Evolutionary conservation across 2,329 filamentous ascomycete species (phyloP), one percentile per base, ranked within the genome.

Genomic region (Cryphonectria parasitica): DNA sequence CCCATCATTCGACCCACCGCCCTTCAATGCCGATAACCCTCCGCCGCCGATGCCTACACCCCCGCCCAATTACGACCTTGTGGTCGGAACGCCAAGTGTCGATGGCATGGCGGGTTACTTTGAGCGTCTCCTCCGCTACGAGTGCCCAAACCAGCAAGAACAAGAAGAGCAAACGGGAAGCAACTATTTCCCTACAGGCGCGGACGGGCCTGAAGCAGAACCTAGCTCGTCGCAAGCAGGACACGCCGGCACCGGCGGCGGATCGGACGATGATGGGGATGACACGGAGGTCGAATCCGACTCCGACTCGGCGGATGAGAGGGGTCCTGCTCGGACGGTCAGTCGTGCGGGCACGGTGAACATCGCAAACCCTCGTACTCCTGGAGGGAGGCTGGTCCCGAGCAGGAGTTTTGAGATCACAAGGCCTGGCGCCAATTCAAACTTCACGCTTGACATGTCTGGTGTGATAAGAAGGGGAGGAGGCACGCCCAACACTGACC

Each of bases 81-180:
- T 97, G 52, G 89, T 96, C 1, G 92, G 91, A 22, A 88, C 87
- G 72, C 83, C 88, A 34, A 85, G 89, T 81, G 84, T 93, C 78
- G 80, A 94, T 82, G 81, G 90, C 0, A 80, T 97, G 63, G 92
- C 94, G 1, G 95, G 97, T 77, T 98, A 98, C 79, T 98, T 98
- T 78, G 85, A 91, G 0, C 89, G 95, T 0, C 82, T 97, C 54
- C 92, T 92, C 0, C 88, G 93, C 74, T 91, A 92, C 69, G 91
- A 93, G 2, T 82, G 82, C 28, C 66, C 67, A 19, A 41, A 31
- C 2, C 34, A 61, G 13, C 13, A 61, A 11, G 49, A 52, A 0
- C 56, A 60, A 8, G 62, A 62, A 5, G 62, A 62, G 11, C 49
- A 45, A 5, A 54, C 45, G 19, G 54, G 39, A 19, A 54, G 25